phyloP scores from a whole-genome alignment of 1,284 basidiomycete genomes.

The Xerocomus minutiporus region DNA sequence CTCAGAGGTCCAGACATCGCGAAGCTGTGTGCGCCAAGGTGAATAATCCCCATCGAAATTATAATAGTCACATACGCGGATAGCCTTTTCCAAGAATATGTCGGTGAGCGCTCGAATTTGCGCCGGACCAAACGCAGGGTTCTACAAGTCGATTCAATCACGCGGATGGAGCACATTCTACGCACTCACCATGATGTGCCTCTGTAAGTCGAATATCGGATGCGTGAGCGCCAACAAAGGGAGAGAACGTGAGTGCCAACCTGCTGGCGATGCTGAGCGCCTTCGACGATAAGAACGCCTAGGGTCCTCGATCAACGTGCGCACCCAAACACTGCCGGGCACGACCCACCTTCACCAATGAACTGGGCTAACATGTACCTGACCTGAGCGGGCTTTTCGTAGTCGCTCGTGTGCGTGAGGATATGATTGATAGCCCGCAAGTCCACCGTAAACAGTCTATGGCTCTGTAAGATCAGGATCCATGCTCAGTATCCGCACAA shows the following conservation, averaged over 20 bases:
- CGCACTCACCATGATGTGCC: slow-evolving; percentile 24
- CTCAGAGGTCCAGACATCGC: slow-evolving; percentile 41
- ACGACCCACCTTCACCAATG: slow-evolving; percentile 29
- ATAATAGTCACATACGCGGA: slow-evolving; percentile 34
- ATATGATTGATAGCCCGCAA: slow-evolving; percentile 37
- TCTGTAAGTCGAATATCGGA: slow-evolving; percentile 9
- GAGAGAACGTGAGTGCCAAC: slow-evolving; percentile 6
- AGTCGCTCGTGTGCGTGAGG: slow-evolving; percentile 35
- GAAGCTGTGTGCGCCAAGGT: slow-evolving; percentile 35
- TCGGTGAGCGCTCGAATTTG: slow-evolving; percentile 53
- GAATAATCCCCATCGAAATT: neutral
- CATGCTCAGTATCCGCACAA: neutral
- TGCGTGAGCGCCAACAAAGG: neutral
- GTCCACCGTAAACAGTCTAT: slow-evolving; percentile 33
- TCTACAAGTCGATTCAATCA: slow-evolving; percentile 33
- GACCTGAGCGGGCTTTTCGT: slow-evolving; percentile 32
- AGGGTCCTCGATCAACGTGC: too few species aligned
- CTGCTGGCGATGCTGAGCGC: slow-evolving; percentile 27
- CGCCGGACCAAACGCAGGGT: slow-evolving; percentile 54
- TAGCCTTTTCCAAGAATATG: slow-evolving; percentile 52
- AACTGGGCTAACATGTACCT: slow-evolving; percentile 21
- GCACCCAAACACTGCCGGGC: too few species aligned
- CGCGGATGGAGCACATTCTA: too few species aligned
- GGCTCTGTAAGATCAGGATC: neutral
- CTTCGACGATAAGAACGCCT: slow-evolving; percentile 20